phyloP scores from a whole-genome alignment of 1,284 basidiomycete genomes.

The Anthracocystis setariae region DNA sequence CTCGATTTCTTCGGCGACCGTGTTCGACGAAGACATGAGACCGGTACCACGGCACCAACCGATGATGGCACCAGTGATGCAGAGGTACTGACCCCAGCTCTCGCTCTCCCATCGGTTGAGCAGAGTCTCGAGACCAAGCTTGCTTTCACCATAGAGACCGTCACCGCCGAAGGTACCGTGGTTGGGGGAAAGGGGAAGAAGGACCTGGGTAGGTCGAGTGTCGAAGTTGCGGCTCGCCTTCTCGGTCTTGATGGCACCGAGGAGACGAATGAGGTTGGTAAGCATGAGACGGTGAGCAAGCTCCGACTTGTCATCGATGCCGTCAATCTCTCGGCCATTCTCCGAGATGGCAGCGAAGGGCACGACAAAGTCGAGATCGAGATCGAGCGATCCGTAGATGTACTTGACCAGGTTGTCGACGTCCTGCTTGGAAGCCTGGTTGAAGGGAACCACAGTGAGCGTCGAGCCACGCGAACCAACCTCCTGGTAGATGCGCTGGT shows the following conservation, averaged over 20 bases:
- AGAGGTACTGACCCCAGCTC: conserved; percentile 95
- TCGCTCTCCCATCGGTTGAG: conserved; percentile 98
- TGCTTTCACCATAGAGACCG: conserved; percentile 96
- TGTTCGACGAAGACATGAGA: conserved; percentile 94
- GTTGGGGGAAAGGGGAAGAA: conserved; percentile 95
- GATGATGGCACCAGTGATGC: conserved; percentile 96
- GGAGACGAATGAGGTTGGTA: conserved; percentile 88
- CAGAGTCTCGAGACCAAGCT: conserved; percentile 95
- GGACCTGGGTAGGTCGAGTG: conserved; percentile 96
- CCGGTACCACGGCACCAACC: conserved; percentile 89
- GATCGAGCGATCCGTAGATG: conserved; percentile 90
- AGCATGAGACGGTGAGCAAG: conserved; percentile 88
- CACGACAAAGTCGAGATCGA: conserved; percentile 97
- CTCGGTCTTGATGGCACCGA: conserved; percentile 96
- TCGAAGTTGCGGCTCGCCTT: conserved; percentile 96
- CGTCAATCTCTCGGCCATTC: conserved; percentile 97
- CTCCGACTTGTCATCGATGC: conserved; percentile 95
- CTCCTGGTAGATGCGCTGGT: conserved; percentile 96
- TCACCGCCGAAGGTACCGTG: conserved; percentile 98
- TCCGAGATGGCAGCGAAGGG: conserved; percentile 98
- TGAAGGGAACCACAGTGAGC: conserved; percentile 97
- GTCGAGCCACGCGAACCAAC: conserved; percentile 93
- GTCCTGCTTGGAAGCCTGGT: conserved; percentile 97
- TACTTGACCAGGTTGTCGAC: conserved; percentile 93
- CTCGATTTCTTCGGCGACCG: conserved; percentile 92